phyloP scores from a whole-genome alignment of 495 filamentous ascomycete species.

The Rhypophila decipiens region DNA sequence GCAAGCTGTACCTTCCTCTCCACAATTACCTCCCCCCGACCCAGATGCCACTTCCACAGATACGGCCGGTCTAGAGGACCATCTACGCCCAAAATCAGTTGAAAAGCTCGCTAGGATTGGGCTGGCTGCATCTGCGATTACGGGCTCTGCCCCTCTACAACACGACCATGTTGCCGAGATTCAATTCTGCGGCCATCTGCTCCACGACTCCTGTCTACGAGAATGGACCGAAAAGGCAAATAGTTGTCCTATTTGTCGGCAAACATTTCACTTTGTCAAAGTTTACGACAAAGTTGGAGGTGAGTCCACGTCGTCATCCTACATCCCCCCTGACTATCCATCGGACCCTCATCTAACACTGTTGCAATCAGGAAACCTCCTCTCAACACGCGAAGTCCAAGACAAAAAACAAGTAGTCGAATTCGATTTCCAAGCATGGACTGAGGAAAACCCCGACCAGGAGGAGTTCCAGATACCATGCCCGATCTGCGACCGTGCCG shows the following conservation, averaged over 20 bases:
- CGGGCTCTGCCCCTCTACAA: constrained; percentile 15
- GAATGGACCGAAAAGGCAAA: constrained; percentile 95
- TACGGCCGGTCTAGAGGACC: not conserved
- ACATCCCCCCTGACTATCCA: no score
- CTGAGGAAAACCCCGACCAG: constrained; percentile 67
- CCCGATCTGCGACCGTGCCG: constrained; percentile 67
- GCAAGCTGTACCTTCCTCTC: constrained; percentile 21
- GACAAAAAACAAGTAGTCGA: constrained; percentile 87
- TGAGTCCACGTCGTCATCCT: no score
- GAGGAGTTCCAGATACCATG: constrained; percentile 63
- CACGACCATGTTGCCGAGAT: constrained; percentile 43
- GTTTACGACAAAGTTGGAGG: constrained; percentile 71
- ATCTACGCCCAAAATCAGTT: constrained; percentile 11
- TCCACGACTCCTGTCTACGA: constrained; percentile 86
- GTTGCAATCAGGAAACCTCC: constrained; percentile 50
- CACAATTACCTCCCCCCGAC: constrained; percentile 5
- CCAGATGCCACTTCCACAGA: constrained; percentile 1
- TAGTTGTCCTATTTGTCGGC: constrained; percentile 94
- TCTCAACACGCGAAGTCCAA: constrained; percentile 79
- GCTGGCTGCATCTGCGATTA: constrained; percentile 24
- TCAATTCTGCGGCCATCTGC: constrained; percentile 71
- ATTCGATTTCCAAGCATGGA: constrained; percentile 71
- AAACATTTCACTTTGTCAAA: constrained; percentile 81
- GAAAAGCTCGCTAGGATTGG: constrained; percentile 32
- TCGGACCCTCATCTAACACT: not conserved